Evolutionary conservation across 1,139 yeast species (phyloP).

Genomic region (Casaregolazyma suthepensis): DNA sequence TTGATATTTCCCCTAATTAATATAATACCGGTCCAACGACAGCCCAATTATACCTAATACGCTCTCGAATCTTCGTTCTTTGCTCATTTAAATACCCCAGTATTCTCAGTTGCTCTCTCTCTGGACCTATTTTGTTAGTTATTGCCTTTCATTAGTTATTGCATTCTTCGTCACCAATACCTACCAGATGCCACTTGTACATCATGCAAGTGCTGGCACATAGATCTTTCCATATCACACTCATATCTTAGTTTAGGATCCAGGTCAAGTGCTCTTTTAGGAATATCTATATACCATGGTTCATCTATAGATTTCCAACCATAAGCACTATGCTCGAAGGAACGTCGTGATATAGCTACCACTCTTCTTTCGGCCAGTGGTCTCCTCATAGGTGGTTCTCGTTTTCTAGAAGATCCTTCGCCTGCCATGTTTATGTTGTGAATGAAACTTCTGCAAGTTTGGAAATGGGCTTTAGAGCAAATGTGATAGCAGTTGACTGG

Average conservation of each 20-base stretch:
- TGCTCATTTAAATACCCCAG: not conserved
- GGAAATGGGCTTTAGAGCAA: not conserved
- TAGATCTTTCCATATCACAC: not conserved
- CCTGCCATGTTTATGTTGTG: not conserved
- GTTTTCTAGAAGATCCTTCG: not conserved
- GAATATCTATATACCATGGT: not conserved
- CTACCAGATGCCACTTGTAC: not conserved
- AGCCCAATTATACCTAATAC: not conserved
- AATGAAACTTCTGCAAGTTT: not conserved
- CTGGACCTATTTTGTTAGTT: not conserved
- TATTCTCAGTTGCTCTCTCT: not conserved
- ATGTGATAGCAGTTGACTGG: not conserved
- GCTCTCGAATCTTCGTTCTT: not conserved
- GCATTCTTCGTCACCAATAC: not conserved
- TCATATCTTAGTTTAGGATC: not conserved
- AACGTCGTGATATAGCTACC: not conserved
- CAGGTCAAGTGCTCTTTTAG: not conserved
- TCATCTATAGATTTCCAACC: not conserved
- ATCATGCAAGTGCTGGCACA: not conserved
- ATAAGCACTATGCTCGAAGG: not conserved
- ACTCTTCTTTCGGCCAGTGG: too few relatives aligned
- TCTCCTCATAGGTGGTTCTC: too few relatives aligned
- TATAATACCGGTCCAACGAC: not conserved
- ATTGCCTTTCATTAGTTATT: not conserved
- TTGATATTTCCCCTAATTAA: not conserved